These are phyloP conservation scores for Mallotus japonicus DNA, from an alignment of 441 rosid species.

Conservation along the genomic window DNA sequence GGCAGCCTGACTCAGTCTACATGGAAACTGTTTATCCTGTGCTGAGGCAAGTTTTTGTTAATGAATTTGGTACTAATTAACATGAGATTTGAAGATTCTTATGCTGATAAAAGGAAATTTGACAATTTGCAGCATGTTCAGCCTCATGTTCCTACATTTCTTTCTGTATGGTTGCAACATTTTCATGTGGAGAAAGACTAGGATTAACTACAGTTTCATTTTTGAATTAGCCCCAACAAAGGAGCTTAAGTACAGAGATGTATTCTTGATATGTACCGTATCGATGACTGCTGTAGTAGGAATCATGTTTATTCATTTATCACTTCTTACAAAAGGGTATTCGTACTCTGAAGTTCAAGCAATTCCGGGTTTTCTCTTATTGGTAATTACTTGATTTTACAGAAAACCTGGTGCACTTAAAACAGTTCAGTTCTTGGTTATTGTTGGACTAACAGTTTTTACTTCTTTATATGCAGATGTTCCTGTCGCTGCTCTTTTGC, in stretches of 20 bases:
- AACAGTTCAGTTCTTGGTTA: background rate
- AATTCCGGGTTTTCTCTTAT: constrained; percentile 70
- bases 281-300: constrained; percentile 81
- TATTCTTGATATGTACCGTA: constrained; percentile 76
- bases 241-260: constrained; percentile 91
- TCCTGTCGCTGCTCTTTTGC: constrained; percentile 59
- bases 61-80: constrained; percentile 9
- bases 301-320: constrained; percentile 73
- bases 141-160: constrained; percentile 77
- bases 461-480: constrained; percentile 42
- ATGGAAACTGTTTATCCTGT: constrained; percentile 97
- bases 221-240: constrained; percentile 72
- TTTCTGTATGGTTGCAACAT: constrained; percentile 95
- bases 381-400: constrained; percentile 46
- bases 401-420: background rate
- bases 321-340: constrained; percentile 65
- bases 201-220: constrained; percentile 89
- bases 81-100: background rate
- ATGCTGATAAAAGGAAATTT: constrained; percentile 23
- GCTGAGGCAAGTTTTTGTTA: constrained; percentile 64
- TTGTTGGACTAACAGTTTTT: background rate
- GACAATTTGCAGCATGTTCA: constrained; percentile 79
- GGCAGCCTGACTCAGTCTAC: constrained; percentile 60
- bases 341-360: constrained; percentile 74
- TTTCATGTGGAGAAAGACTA: constrained; percentile 85